Evolutionary conservation across 805 yeast species (phyloP), one percentile per base, ranked within the genome.

Genomic region (Pichia scutulata): DNA sequence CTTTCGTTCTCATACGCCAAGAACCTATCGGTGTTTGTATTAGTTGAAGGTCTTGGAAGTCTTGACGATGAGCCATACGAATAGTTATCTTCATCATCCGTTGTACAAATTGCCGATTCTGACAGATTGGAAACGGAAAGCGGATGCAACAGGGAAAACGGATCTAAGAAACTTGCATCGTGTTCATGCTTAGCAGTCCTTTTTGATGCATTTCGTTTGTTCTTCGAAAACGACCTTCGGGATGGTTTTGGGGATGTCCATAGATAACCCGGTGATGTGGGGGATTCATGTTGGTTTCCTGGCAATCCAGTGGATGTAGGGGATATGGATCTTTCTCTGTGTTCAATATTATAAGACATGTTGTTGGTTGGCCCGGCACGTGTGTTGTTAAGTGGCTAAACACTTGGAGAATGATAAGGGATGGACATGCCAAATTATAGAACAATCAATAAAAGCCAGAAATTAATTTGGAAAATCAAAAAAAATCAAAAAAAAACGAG

Each of bases 61-160:
- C n/a, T 33, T 16, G 37, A 33, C 7, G 37, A 33, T 12, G 48
- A 26, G 16, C 10, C 23, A 12, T 37, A 22, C 14, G 44, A 41
- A 18, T 41, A 41, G 16, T 18, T 42, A 26, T 37, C 50, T 5
- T 57, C 60, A 12, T 58, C 62, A 30, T 63, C 67, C 10, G 57
- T 56, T 1, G 64, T 47, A 21, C 55, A 46, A 8, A 63, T 52
- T 13, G 64, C 67, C 0, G 61, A 57, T 23, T 62, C 66, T 2
- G 47, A 43, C 19, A 48, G 25, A 21, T 48, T 48, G 1, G 48
- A 48, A 23, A 39, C n/a, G 2, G 46, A 22, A 25, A 46, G 30
- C 7, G 44, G 41, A n/a, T 21, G 46, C 12, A 18, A n/a, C 21
- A 21, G 22, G 19, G 39, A 7, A 22, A 46, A 46, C 3, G 44